Evolutionary conservation across 2,329 filamentous ascomycete genomes (phyloP), one percentile per base, ranked within the genome.

Genomic region (Biscogniauxia mediterranea): DNA sequence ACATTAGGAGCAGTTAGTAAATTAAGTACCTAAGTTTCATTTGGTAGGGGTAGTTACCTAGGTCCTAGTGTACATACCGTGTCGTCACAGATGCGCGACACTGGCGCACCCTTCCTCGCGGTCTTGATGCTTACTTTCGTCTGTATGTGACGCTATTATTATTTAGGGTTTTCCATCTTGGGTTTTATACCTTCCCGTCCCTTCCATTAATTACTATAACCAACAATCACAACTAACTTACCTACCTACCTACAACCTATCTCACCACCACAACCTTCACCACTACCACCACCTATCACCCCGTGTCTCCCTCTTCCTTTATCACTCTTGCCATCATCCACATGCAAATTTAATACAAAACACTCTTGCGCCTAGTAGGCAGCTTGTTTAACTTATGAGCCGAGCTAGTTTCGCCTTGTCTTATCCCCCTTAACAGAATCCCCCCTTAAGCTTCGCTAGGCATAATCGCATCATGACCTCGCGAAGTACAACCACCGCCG

Each of bases 401-500:
- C 9, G 38, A 28, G 11, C 51, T n/a, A 59, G 32, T 23, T 51
- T 38, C n/a, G 28, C 57, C 51, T 57, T 51, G 51, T 58, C 46
- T 57, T 19, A 25, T 11, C 19, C 42, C 21, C 32, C 53, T 53
- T 55, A 56, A 26, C 49, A 46, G 7, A 32, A 32, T 32, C 38
- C 25, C 8, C 51, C 17, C 50, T 17, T 21, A 25, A 25, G 20
- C 56, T 49, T 54, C 52, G 20, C 57, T 19, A 52, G 20, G 28
- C n/a, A 28, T 61, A 38, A 32, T 25, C 58, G 19, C 38, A 46
- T 46, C 49, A 72, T 71, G 69, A 66, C 60, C 57, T 56, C 55
- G 17, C 63, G 57, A 54, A 68, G 63, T 25, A 68, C 60, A 32
- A 74, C 68, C 21, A 64, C 76, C 32, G 75, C 78, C 55, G 68